Conservation (phyloP, 345 rosid genomes). For the Populus nigra region DNA sequence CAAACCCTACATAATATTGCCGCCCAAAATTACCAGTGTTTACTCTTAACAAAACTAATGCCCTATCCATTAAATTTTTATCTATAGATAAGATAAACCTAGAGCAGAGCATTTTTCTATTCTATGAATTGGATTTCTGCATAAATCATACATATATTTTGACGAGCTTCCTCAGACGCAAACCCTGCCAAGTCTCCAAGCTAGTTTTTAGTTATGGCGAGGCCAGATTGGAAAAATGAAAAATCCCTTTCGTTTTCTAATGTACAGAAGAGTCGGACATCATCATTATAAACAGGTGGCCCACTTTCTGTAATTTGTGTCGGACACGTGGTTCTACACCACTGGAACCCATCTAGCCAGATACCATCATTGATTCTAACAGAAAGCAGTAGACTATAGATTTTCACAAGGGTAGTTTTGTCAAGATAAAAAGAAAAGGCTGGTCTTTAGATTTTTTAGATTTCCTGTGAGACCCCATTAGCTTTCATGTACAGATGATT, state of each 20-base stretch:
- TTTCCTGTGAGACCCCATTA: neutral
- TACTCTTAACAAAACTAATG: neutral
- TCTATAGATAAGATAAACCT: no score
- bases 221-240: neutral
- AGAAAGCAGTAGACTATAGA: neutral
- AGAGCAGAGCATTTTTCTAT: neutral
- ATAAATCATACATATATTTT: neutral
- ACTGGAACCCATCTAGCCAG: neutral
- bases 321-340: constrained; percentile 17
- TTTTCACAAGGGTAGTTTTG: constrained; percentile 5
- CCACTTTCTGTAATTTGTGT: neutral
- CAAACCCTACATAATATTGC: neutral
- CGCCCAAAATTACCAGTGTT: neutral
- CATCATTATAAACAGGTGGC: neutral
- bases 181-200: neutral
- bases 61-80: neutral
- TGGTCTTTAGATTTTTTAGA: neutral
- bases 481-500: constrained; percentile 18
- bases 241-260: neutral
- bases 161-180: neutral
- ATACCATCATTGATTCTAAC: neutral
- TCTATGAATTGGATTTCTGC: neutral
- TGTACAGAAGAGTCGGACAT: neutral
- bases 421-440: neutral
- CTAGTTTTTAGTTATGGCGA: neutral